phyloP scores from a whole-genome alignment of 2,329 filamentous ascomycete species.

The Neodidymelliopsis sp. region DNA sequence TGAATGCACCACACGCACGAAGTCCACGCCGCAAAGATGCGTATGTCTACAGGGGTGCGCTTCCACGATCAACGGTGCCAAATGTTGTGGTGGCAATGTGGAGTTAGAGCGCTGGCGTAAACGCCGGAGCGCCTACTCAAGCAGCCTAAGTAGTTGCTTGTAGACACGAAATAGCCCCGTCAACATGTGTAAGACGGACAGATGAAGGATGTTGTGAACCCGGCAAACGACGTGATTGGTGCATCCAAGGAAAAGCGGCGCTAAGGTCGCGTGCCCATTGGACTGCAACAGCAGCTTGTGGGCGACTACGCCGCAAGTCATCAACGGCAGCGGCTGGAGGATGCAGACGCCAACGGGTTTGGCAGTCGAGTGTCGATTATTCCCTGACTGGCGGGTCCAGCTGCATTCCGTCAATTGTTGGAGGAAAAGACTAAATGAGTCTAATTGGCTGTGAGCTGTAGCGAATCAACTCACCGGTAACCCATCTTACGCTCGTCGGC shows the following conservation, averaged over 20 bases:
- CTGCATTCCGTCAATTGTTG: conserved; percentile 13
- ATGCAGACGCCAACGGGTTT: conserved; percentile 16
- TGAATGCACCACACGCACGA: conserved; percentile 37
- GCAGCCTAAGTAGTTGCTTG: conserved; percentile 13
- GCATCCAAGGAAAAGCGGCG: conserved; percentile 14
- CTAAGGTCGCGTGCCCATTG: conserved; percentile 18
- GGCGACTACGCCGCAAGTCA: conserved; percentile 15
- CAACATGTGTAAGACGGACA: conserved; percentile 4
- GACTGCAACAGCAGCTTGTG: conserved; percentile 1
- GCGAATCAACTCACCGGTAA: conserved; percentile 6
- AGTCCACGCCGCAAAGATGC: conserved; percentile 33
- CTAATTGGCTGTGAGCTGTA: conserved; percentile 4
- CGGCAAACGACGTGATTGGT: conserved; percentile 1
- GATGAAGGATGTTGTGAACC: conserved; percentile 11
- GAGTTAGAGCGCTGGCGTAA: conserved; percentile 10
- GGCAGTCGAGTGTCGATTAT: conserved; percentile 15
- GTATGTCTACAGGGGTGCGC: conserved; percentile 15
- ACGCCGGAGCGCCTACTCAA: conserved; percentile 3
- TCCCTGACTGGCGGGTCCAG: conserved; percentile 14
- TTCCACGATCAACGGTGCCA: conserved; percentile 5
- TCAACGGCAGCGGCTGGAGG: conserved; percentile 17
- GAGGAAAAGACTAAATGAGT: not conserved
- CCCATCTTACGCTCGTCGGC: conserved; percentile 6
- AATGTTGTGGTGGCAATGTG: conserved; percentile 14
- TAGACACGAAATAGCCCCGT: conserved; percentile 12